Evolutionary conservation across 2,329 filamentous ascomycete genomes (phyloP).

Genomic region (Catunica adiposa): DNA sequence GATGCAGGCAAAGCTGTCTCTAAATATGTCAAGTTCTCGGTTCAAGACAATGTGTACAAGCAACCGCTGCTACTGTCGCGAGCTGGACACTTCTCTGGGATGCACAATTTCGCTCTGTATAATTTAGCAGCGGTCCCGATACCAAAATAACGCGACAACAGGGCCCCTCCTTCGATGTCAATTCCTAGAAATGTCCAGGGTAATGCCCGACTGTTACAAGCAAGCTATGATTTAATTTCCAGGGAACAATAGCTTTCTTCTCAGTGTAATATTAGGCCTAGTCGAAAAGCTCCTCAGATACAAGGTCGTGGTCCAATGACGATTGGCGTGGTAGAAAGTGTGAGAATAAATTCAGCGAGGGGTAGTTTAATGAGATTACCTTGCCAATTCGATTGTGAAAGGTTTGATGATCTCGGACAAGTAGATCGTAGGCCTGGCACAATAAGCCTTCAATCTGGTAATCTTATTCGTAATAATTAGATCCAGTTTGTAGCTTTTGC

Average conservation of each 20-base stretch:
- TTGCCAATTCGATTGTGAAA: no score
- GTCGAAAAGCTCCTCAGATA: no score
- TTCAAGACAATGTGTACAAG: background rate
- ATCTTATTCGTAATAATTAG: no score
- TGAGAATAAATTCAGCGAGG: no score
- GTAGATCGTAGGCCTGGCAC: no score
- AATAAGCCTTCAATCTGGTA: no score
- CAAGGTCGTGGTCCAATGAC: no score
- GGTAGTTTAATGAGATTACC: no score
- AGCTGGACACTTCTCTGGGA: background rate
- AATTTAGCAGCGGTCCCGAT: background rate
- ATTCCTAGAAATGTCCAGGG: slow-evolving; percentile 10
- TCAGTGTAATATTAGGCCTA: no score
- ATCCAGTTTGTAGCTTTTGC: no score
- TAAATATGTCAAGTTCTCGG: slow-evolving; percentile 9
- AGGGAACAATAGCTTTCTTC: background rate
- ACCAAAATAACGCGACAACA: slow-evolving; percentile 8
- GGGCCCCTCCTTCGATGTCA: slow-evolving; percentile 12
- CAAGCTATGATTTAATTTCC: slow-evolving; percentile 6
- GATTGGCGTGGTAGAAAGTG: no score
- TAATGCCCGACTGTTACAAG: background rate
- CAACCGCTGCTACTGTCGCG: background rate
- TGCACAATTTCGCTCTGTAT: background rate
- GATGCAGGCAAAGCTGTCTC: slow-evolving; percentile 5
- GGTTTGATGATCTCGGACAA: no score